These are phyloP conservation scores for Meira nashicola DNA, from an alignment of 1,284 basidiomycete genomes.

Conservation along the genomic window DNA sequence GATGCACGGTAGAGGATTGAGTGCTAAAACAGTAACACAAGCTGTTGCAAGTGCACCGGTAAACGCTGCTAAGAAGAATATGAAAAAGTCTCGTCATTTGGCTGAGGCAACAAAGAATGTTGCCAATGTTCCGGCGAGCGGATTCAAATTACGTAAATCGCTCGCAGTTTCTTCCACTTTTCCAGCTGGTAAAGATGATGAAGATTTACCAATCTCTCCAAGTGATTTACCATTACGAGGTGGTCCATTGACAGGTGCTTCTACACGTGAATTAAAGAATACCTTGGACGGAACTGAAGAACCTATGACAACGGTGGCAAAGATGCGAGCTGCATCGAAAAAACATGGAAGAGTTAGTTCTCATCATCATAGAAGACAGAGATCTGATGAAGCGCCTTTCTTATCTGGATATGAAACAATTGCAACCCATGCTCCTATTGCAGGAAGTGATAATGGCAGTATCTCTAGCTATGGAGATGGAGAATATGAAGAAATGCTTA, in stretches of 20 bases:
- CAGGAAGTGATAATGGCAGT: constrained; percentile 26
- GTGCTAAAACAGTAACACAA: constrained; percentile 18
- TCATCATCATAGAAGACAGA: constrained; percentile 12
- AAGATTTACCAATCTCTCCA: background rate
- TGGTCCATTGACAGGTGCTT: background rate
- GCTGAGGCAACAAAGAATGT: constrained; percentile 23
- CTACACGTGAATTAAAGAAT: background rate
- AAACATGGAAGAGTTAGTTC: no score
- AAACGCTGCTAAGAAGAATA: constrained; percentile 21
- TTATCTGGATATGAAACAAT: constrained; percentile 41
- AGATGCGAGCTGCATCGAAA: constrained; percentile 5
- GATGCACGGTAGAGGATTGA: constrained; percentile 18
- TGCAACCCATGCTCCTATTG: constrained; percentile 34
- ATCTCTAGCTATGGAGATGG: constrained; percentile 34
- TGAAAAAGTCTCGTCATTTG: constrained; percentile 29
- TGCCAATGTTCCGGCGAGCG: no score
- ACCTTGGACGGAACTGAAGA: background rate
- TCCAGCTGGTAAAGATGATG: background rate
- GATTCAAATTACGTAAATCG: constrained; percentile 21
- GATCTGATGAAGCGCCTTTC: constrained; percentile 38
- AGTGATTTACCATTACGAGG: background rate
- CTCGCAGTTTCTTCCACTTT: no score
- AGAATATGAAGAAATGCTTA: constrained; percentile 24
- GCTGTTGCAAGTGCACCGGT: constrained; percentile 30
- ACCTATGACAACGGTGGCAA: background rate